phyloP scores from a whole-genome alignment of 768 basidiomycete species.

The Lentinula edodes region DNA sequence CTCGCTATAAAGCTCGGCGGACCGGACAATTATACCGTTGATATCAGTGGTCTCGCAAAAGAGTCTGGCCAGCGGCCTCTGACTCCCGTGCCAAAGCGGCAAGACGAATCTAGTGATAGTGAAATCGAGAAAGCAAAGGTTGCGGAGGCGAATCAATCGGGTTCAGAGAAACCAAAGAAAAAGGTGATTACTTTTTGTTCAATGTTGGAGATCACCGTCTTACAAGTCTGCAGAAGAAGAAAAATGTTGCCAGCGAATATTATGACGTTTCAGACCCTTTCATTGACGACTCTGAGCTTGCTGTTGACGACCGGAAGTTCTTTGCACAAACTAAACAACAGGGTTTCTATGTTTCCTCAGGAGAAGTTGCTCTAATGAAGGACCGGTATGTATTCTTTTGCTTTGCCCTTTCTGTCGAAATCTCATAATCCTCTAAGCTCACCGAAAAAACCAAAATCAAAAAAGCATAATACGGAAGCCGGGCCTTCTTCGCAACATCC shows the following conservation, averaged over 20 bases:
- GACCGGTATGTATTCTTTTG: slow-evolving; percentile 45
- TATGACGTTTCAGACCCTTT: slow-evolving; percentile 93
- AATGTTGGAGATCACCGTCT: not conserved
- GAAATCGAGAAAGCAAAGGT: slow-evolving; percentile 35
- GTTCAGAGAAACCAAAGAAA: slow-evolving; percentile 24
- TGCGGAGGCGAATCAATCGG: slow-evolving; percentile 24
- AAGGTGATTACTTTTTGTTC: slow-evolving; percentile 11
- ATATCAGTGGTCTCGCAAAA: slow-evolving; percentile 53
- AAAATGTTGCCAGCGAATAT: slow-evolving; percentile 59
- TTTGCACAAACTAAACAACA: slow-evolving; percentile 90
- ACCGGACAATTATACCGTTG: slow-evolving; percentile 69
- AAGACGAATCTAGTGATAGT: slow-evolving; percentile 50
- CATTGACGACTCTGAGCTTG: slow-evolving; percentile 95
- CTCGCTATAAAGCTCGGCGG: slow-evolving; percentile 68
- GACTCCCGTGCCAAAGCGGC: slow-evolving; percentile 31
- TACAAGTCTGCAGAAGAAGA: slow-evolving; percentile 28
- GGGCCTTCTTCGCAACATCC: slow-evolving; percentile 2
- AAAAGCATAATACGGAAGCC: slow-evolving; percentile 27
- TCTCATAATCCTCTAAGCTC: slow-evolving; percentile 31
- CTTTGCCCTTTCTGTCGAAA: not conserved
- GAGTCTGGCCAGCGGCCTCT: slow-evolving; percentile 59
- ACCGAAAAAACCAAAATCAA: slow-evolving; percentile 70
- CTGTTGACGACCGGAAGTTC: slow-evolving; percentile 84
- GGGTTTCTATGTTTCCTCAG: slow-evolving; percentile 88
- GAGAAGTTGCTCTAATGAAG: slow-evolving; percentile 81